Base-by-base conservation (phyloP, 805 yeast species). In the Yarrowia phangngaensis region DNA sequence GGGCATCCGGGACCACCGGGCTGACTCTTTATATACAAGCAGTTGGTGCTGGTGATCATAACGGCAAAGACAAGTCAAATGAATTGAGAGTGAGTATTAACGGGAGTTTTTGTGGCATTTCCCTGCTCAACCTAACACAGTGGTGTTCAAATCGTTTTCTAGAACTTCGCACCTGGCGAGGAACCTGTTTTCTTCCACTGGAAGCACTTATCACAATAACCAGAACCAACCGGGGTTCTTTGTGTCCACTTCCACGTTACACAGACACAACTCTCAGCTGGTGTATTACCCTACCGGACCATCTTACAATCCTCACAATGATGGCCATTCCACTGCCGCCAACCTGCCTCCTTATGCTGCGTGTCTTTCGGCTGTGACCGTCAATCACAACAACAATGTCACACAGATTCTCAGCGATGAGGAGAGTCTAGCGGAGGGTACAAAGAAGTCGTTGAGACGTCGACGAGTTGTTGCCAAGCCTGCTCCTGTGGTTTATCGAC, bases 81-180 rank as follows among this genome's bases (percentile, higher is more conserved):
- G 23, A 24, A 30, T 24, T 23, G 23, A 35, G 26, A 35, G 43
- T 35, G 43, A 35, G 43, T 35, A 35, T 16, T 19, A 13, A 16
- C 33, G 17, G 20, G 33, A n/a, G n/a, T n/a, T n/a, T n/a, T 22
- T 22, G 24, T 9, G 24, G 11, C 14, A 8, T 28, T 28, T 28
- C n/a, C 11, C 6, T 8, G 16, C 31, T 11, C 19, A 2, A 17
- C 20, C 48, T 29, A 41, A 41, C 35, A 4, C 35, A 41, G 48
- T 67, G 70, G 56, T 65, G 32, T 62, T 67, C 61, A 67, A 67
- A 55, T 60, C 71, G 14, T 62, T 66, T 36, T 59, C 65, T 16
- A 55, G 58, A 33, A 52, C 67, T 29, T 61, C 69, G 19, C 58
- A 69, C 47, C 62, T 68, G 43, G 70, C 72, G 27, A 63, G 68